Conservation (phyloP, 495 filamentous ascomycete genomes). For the Aspergillus sparsus region DNA sequence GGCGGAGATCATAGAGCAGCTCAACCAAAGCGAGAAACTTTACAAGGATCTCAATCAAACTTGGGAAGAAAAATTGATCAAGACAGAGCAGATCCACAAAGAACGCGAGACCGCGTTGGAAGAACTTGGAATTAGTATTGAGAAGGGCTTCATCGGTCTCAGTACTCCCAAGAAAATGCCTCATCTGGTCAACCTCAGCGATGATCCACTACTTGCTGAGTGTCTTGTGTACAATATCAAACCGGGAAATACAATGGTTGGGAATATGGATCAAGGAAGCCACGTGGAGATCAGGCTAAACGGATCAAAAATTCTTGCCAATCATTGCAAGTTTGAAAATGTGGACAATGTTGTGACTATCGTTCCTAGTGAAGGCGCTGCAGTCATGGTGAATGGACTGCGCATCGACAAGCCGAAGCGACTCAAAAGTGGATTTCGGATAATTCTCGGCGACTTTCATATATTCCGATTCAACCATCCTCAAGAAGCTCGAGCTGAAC, state of each 20-base stretch:
- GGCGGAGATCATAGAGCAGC: slow-evolving; percentile 95
- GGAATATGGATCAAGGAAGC: slow-evolving; percentile 80
- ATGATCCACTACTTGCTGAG: slow-evolving; percentile 92
- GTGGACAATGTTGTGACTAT: slow-evolving; percentile 87
- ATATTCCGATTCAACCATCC: slow-evolving; percentile 99
- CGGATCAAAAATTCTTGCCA: slow-evolving; percentile 84
- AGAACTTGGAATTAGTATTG: slow-evolving; percentile 97
- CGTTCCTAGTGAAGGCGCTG: slow-evolving; percentile 82
- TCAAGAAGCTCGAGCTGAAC: slow-evolving; percentile 89
- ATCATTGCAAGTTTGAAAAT: slow-evolving; percentile 94
- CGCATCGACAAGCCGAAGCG: slow-evolving; percentile 79
- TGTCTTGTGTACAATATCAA: slow-evolving; percentile 99
- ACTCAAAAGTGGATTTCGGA: slow-evolving; percentile 86
- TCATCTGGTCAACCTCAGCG: slow-evolving; percentile 95
- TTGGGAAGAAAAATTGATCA: slow-evolving; percentile 94
- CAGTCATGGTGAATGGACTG: slow-evolving; percentile 96
- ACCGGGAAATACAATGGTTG: slow-evolving; percentile 87
- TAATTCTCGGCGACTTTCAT: slow-evolving; percentile 97
- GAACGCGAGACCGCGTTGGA: slow-evolving; percentile 94
- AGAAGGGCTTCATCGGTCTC: slow-evolving; percentile 94
- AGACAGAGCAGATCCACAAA: slow-evolving; percentile 96
- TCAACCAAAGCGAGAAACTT: slow-evolving; percentile 93
- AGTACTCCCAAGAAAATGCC: slow-evolving; percentile 99
- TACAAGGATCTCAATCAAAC: slow-evolving; percentile 97
- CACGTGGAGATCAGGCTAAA: slow-evolving; percentile 89